Percentiles rank a stretch among this genome's conserved stretches.
phyloP scores from a whole-genome alignment of 1,284 basidiomycete genomes.

The Irpex sp. region DNA sequence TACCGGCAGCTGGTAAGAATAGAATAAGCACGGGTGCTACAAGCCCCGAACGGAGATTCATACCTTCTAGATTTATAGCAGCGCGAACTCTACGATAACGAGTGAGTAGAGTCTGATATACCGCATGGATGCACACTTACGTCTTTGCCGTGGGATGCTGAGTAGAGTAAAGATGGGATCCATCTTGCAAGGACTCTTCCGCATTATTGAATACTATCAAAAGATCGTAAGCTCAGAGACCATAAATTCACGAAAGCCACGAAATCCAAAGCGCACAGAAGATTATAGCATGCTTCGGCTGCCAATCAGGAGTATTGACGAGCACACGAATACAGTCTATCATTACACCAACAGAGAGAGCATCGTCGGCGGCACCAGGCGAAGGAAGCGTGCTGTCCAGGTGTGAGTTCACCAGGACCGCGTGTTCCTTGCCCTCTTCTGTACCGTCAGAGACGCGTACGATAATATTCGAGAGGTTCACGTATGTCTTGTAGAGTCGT shows the following conservation, averaged over 20 bases:
- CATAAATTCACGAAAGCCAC: background rate
- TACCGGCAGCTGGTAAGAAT: slow-evolving; percentile 68
- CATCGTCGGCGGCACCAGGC: slow-evolving; percentile 90
- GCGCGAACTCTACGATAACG: slow-evolving; percentile 67
- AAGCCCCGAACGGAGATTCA: no score
- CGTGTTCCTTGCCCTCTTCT: slow-evolving; percentile 68
- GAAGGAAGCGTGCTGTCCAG: slow-evolving; percentile 81
- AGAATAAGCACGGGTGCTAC: background rate
- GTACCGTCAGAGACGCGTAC: slow-evolving; percentile 86
- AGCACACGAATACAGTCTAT: slow-evolving; percentile 86
- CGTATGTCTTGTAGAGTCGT: slow-evolving; percentile 90
- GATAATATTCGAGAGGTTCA: slow-evolving; percentile 85
- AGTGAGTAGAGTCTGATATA: background rate
- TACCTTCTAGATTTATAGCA: slow-evolving; percentile 90
- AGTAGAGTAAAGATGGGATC: slow-evolving; percentile 89
- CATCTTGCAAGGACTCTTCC: slow-evolving; percentile 94
- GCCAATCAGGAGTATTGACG: slow-evolving; percentile 67
- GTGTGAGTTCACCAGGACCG: slow-evolving; percentile 88
- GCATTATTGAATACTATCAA: slow-evolving; percentile 89
- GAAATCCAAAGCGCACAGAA: slow-evolving; percentile 73
- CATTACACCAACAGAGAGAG: slow-evolving; percentile 87
- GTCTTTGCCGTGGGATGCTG: slow-evolving; percentile 75
- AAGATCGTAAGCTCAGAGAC: background rate
- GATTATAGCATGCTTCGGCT: slow-evolving; percentile 79
- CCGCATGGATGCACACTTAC: slow-evolving; percentile 37